phyloP scores from a whole-genome alignment of 2,329 filamentous ascomycete species.

The Fusarium palustre region DNA sequence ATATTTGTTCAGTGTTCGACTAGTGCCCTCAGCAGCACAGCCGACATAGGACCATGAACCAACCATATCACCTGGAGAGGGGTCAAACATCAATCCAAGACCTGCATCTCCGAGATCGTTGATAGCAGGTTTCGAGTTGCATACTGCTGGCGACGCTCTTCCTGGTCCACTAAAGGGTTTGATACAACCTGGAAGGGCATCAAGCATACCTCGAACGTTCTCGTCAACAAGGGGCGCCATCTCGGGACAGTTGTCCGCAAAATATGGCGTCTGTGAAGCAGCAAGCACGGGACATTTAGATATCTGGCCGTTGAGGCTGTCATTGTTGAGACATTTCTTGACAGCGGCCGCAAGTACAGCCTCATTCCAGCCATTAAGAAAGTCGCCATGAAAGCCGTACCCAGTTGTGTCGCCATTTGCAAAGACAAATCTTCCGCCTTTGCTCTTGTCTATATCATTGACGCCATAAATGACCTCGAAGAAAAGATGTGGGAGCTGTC shows the following conservation, averaged over 20 bases:
- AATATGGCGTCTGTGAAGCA: conserved; percentile 38
- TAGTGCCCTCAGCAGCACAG: conserved; percentile 32
- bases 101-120: conserved; percentile 26
- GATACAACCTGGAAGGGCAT: conserved; percentile 37
- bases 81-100: conserved; percentile 26
- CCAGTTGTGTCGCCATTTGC: conserved; percentile 43
- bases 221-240: conserved; percentile 35
- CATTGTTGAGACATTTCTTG: conserved; percentile 41
- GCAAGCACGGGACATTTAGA: conserved; percentile 33
- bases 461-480: conserved; percentile 43
- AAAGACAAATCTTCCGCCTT: conserved; percentile 42
- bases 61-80: conserved; percentile 33
- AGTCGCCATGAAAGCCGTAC: conserved; percentile 42
- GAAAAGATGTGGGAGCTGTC: conserved; percentile 39
- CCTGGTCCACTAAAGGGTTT: conserved; percentile 33
- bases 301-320: conserved; percentile 25
- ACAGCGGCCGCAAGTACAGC: conserved; percentile 32
- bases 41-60: conserved; percentile 37
- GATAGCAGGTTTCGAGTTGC: conserved; percentile 20
- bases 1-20: conserved; percentile 38
- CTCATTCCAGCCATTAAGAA: conserved; percentile 39
- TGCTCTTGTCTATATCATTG: conserved; percentile 41
- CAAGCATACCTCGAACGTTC: conserved; percentile 33
- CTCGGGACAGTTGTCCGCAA: conserved; percentile 39
- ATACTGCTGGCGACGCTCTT: conserved; percentile 12